Percentiles rank a stretch among this genome's conserved stretches.
These are phyloP conservation scores for Cladorrhinum sp. DNA, from an alignment of 2,329 filamentous ascomycete species.

Conservation along the genomic window DNA sequence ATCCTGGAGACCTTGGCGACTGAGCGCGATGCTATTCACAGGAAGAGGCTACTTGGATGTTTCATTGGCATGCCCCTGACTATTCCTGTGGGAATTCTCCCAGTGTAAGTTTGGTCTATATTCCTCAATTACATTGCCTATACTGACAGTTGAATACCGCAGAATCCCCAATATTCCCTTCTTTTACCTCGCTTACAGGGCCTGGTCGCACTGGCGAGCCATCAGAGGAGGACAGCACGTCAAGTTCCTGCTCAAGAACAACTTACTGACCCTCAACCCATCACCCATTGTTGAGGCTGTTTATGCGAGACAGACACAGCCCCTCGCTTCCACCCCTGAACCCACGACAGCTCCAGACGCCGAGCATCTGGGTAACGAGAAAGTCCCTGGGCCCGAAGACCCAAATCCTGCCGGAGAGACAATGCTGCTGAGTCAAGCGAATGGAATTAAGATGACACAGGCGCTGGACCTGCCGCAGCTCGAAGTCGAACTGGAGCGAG, in stretches of 20 bases:
- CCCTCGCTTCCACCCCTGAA: constrained; percentile 29
- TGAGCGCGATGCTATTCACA: constrained; percentile 77
- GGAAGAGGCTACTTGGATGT: constrained; percentile 74
- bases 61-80: constrained; percentile 79
- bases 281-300: constrained; percentile 70
- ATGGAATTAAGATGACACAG: constrained; percentile 37
- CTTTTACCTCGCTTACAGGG: constrained; percentile 89
- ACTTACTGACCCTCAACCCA: constrained; percentile 63
- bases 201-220: constrained; percentile 90
- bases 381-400: constrained; percentile 18
- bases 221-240: constrained; percentile 81
- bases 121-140: constrained; percentile 2
- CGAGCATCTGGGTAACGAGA: constrained; percentile 3
- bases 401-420: constrained; percentile 39
- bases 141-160: constrained; percentile 8
- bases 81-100: constrained; percentile 77
- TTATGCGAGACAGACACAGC: constrained; percentile 49
- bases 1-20: constrained; percentile 71
- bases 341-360: constrained; percentile 25
- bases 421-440: constrained; percentile 38
- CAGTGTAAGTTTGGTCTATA: constrained; percentile 61
- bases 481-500: constrained; percentile 69
- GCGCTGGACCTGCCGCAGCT: constrained; percentile 67
- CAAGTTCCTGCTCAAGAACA: constrained; percentile 73
- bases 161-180: constrained; percentile 93